Evolutionary conservation across 345 rosid genomes (phyloP), one percentile per base, ranked within the genome.

Genomic region (Pugionium cornutum): DNA sequence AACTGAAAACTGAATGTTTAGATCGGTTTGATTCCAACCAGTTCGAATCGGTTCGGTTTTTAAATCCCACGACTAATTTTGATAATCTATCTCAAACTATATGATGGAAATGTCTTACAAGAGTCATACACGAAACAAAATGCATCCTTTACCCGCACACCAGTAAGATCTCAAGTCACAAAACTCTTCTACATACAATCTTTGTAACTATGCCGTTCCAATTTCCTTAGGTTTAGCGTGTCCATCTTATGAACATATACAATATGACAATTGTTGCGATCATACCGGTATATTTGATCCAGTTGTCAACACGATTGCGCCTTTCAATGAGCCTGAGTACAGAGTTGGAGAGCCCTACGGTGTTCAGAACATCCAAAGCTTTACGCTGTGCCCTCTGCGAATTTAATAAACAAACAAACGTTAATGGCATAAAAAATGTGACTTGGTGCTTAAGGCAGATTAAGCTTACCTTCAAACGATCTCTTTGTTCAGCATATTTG

Each of bases 221-320:
- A 34, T 7, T 7, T 44, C 40, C 65, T 61, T 28, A 31, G 1
- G 49, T 43, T 59, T 51, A 74, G 27, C 62, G 75, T 1, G 85
- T 84, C 96, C 85, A 90, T 66, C 80, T 84, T 64, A 84, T 65
- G 61, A 94, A 78, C 48, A 84, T 69, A 77, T 73, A 86, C 70
- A 94, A 53, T 42, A 91, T 68, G 45, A 84, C 54, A 28, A 85
- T 32, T 2, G 97, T 88, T 43, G 74, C 66, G 10, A 79, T 62
- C 96, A 90, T 94, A 58, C 99, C 97, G 0, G 70, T 67, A 5
- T 94, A 94, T 72, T 94, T 94, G 81, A 94, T 90, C 95, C 86
- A 82, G 1, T 65, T 82, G 64, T 94, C 99, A 2, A 88, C 84
- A 48, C 92, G 99, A 74, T 82, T 89, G 58, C 99, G 84, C 85